Percentiles rank a stretch among this genome's conserved stretches.
Evolutionary conservation across 164 flowering plant genomes (phyloP).

Genomic region (Aristolochia californica): DNA sequence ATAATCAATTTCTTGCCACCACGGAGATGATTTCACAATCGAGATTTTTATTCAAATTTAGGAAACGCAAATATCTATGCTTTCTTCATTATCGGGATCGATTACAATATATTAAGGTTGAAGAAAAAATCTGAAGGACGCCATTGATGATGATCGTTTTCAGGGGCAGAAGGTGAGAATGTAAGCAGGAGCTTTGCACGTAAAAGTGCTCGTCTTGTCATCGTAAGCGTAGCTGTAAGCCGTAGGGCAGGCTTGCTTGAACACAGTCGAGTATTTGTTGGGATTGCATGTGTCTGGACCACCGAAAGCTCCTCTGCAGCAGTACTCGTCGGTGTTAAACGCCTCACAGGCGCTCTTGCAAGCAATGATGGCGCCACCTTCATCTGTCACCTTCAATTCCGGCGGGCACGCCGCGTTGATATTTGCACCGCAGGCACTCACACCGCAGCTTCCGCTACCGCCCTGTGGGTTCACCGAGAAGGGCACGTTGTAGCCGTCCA

Average conservation of each 20-base stretch:
- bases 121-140: no score
- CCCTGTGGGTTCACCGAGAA: conserved; percentile 5
- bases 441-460: conserved; percentile 5
- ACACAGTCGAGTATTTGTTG: conserved; percentile 13
- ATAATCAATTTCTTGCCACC: no score
- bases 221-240: conserved; percentile 30
- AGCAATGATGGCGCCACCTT: conserved; percentile 12
- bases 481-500: conserved; percentile 28
- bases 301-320: conserved; percentile 15
- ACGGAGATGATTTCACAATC: no score
- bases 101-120: no score
- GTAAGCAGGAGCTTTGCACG: conserved; percentile 17
- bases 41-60: no score
- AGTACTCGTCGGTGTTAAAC: conserved; percentile 14
- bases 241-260: conserved; percentile 25
- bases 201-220: conserved; percentile 20
- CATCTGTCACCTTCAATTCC: conserved; percentile 7
- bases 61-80: no score
- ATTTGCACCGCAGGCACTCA: conserved; percentile 10
- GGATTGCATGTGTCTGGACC: conserved; percentile 16
- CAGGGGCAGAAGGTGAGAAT: conserved; percentile 21
- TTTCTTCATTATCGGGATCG: no score
- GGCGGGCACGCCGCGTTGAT: conserved; percentile 16
- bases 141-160: not conserved
- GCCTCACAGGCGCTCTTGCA: conserved; percentile 25